Base-by-base conservation (phyloP, 257 asterid genomes). In the Thymus mandschuricus region DNA sequence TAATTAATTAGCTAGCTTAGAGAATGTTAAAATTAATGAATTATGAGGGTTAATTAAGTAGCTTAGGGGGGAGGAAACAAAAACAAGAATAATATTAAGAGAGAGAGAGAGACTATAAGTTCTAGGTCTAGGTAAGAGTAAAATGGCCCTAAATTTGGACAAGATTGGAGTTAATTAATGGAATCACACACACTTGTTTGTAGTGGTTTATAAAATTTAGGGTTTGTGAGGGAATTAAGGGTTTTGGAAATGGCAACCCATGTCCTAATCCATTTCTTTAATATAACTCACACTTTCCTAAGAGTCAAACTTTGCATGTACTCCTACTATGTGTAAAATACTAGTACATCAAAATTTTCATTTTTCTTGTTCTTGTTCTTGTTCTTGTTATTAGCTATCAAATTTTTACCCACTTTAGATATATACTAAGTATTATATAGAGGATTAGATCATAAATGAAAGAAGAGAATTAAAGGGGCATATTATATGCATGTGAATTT, bases 81-180 rank as follows among this genome's bases (percentile, higher is more conserved):
- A 80, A 75, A 81, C 60, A 75, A 74, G 65, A 64, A 73, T 79
- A 81, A 21, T 21, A 21, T 21, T 21, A 21, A 21, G 21, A 21
- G 21, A 21, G 21, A 21, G 65, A 27, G 69, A 66, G 70, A 77
- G 72, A 77, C 76, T 76, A 72, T 81, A 79, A 84, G 77, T 70
- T 84, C 81, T 21, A 81, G 82, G 88, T 68, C 85, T 88, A 50
- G 89, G 86, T 76, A 82, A 73, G 81, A 55, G 84, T 81, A 79
- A 1, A 72, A 81, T 68, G 51, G 72, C 58, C 52, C 78, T 68
- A 76, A 70, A 78, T 73, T 44, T 71, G 52, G 78, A 76, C 72
- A 76, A 68, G 64, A 38, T 68, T 81, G 69, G 60, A 69, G 27
- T 75, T 71, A 72, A 82, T 71, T 58, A 64, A 66, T 70, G 48